Conservation (phyloP, 1,284 basidiomycete genomes). For the Leccinum subrobustum region DNA sequence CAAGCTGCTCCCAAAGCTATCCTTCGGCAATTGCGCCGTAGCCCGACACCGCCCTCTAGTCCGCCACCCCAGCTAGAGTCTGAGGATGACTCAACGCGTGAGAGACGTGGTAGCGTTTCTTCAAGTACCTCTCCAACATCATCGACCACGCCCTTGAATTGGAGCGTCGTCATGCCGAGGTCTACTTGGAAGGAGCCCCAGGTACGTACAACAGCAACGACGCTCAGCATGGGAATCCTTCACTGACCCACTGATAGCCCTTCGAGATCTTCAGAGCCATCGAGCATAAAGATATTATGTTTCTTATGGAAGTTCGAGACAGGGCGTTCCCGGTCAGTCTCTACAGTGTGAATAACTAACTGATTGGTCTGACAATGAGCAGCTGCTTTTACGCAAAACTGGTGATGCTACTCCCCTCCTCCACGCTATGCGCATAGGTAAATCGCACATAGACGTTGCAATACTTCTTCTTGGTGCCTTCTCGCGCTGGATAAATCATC, state of each 20-base stretch:
- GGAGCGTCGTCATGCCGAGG: constrained; percentile 21
- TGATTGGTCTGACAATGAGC: constrained; percentile 4
- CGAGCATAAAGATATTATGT: constrained; percentile 70
- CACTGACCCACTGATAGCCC: constrained; percentile 43
- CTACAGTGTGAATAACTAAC: not conserved
- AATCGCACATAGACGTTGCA: constrained; percentile 70
- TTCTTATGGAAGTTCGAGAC: constrained; percentile 78
- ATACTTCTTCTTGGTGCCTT: constrained; percentile 77
- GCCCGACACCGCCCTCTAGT: constrained; percentile 36
- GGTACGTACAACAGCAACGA: constrained; percentile 35
- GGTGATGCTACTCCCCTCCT: constrained; percentile 76
- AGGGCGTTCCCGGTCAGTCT: constrained; percentile 65
- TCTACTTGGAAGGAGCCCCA: constrained; percentile 60
- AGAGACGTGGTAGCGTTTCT: constrained; percentile 30
- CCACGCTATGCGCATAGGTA: constrained; percentile 78
- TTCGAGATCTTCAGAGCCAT: constrained; percentile 75
- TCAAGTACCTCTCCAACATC: constrained; percentile 33
- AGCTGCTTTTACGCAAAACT: constrained; percentile 72
- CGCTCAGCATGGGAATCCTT: not conserved
- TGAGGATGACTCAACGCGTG: constrained; percentile 14
- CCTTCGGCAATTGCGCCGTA: constrained; percentile 45
- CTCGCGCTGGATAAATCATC: constrained; percentile 76
- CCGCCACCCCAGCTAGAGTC: constrained; percentile 19
- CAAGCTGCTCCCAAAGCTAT: constrained; percentile 52
- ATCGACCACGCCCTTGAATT: constrained; percentile 28